phyloP scores from a whole-genome alignment of 2,329 filamentous ascomycete species.

The Xylariaceae sp. region DNA sequence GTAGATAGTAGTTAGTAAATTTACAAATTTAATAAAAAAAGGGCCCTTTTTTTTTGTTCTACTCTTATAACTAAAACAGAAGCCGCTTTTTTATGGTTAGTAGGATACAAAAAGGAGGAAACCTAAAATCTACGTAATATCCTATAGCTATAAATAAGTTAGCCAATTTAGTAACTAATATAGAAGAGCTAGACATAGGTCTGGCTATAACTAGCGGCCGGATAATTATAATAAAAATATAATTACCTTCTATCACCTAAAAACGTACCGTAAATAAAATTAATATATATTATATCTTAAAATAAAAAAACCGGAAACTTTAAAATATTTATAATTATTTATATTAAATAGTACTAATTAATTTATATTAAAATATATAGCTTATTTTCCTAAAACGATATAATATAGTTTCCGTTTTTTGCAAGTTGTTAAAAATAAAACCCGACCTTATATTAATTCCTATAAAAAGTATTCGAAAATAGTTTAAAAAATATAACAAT shows the following conservation, averaged over 20 bases:
- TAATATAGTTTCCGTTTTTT: neutral
- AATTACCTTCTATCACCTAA: neutral
- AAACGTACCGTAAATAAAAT: neutral
- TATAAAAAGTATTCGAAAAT: neutral
- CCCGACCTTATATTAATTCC: neutral
- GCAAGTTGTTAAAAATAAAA: neutral
- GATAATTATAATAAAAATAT: neutral
- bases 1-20: too few species aligned
- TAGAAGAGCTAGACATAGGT: neutral
- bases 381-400: neutral
- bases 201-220: neutral
- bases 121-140: too few species aligned
- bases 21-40: too few species aligned
- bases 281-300: neutral
- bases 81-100: too few species aligned
- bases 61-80: too few species aligned
- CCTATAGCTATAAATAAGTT: too few species aligned
- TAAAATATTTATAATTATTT: too few species aligned
- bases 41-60: too few species aligned
- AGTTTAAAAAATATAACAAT: neutral
- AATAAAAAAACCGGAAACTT: neutral
- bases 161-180: too few species aligned
- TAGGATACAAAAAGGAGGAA: too few species aligned
- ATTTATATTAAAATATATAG: too few species aligned
- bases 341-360: too few species aligned